Conservation (phyloP, 495 filamentous ascomycete species). For the Aeminium ludgeri region DNA sequence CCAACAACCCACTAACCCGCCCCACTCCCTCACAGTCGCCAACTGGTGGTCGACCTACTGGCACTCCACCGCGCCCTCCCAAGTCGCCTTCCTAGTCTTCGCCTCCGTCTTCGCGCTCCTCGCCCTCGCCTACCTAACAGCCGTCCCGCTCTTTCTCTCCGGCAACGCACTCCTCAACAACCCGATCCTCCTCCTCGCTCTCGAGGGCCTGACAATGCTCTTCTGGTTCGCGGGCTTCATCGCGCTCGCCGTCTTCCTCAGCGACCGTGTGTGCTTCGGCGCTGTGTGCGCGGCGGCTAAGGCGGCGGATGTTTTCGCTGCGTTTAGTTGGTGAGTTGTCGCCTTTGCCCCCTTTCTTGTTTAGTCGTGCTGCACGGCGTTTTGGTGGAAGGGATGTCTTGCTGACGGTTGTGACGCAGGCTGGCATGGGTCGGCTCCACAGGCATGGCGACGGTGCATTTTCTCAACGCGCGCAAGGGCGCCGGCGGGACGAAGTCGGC, state of each 20-base stretch:
- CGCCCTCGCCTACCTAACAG: slow-evolving; percentile 45
- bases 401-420: slow-evolving; percentile 3
- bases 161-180: slow-evolving; percentile 38
- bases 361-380: too few species aligned
- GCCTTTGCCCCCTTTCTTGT: too few species aligned
- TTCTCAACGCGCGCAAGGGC: too few species aligned
- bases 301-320: slow-evolving; percentile 36
- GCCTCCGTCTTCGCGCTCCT: slow-evolving; percentile 55
- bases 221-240: slow-evolving; percentile 83
- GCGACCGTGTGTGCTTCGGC: slow-evolving; percentile 31
- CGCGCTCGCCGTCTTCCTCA: slow-evolving; percentile 47
- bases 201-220: slow-evolving; percentile 57
- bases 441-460: too few species aligned
- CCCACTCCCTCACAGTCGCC: slow-evolving; percentile 18
- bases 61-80: slow-evolving; percentile 26
- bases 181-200: slow-evolving; percentile 42
- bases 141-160: slow-evolving; percentile 44
- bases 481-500: too few species aligned
- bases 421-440: too few species aligned
- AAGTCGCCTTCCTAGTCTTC: slow-evolving; percentile 60
- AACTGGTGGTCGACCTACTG: slow-evolving; percentile 24
- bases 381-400: too few species aligned
- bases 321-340: slow-evolving; percentile 41
- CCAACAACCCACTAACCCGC: not conserved
- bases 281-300: slow-evolving; percentile 33